phyloP scores from a whole-genome alignment of 2,329 filamentous ascomycete genomes.

The Macroventuria anomochaeta region DNA sequence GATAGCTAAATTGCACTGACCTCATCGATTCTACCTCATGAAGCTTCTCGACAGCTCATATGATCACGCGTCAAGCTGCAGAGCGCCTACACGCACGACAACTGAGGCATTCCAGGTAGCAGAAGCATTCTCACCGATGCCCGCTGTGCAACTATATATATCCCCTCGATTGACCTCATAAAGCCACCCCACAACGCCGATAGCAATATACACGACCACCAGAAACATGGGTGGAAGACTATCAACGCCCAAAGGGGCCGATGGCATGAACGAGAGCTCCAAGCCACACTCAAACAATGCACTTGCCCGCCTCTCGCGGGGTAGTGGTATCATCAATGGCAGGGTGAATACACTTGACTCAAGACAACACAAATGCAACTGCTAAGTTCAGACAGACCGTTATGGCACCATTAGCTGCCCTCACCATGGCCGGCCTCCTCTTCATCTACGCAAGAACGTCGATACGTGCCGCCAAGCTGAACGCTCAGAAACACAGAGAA shows the following conservation, averaged over 20 bases:
- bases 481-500: constrained; percentile 65
- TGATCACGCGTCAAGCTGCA: constrained; percentile 13
- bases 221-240: constrained; percentile 55
- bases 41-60: constrained; percentile 17
- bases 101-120: not conserved
- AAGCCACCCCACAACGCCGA: not conserved
- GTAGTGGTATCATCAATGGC: constrained; percentile 46
- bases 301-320: constrained; percentile 37
- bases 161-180: not conserved
- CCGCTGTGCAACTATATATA: not conserved
- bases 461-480: constrained; percentile 70
- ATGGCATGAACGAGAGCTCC: constrained; percentile 52
- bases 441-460: constrained; percentile 69
- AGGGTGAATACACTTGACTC: constrained; percentile 26
- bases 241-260: constrained; percentile 53
- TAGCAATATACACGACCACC: not conserved
- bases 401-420: constrained; percentile 66
- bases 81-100: not conserved
- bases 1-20: constrained; percentile 27
- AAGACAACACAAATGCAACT: not conserved
- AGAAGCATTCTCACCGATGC: not conserved
- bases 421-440: constrained; percentile 66
- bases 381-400: constrained; percentile 52
- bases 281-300: constrained; percentile 44
- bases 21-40: constrained; percentile 31